A percentile compares a stretch with the other conserved stretches of the same genome.
Evolutionary conservation across 2,329 filamentous ascomycete genomes (phyloP).

Genomic region (Chaetomium olivaceum): DNA sequence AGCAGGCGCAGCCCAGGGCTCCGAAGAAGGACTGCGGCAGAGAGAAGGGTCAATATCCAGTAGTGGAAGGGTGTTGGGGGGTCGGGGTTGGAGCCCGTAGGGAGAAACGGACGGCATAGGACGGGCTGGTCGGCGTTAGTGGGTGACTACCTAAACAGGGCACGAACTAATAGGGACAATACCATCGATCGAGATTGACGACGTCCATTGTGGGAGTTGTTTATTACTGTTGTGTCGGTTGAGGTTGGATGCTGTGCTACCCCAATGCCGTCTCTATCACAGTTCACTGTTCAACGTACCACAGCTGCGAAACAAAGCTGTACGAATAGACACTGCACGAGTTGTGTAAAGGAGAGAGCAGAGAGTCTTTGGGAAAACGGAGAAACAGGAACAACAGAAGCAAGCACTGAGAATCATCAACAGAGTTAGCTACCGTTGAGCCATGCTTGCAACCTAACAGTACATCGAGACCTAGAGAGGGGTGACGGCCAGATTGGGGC

Average conservation of each 20-base stretch:
- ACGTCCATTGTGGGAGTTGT: constrained; percentile 35
- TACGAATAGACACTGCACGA: neutral
- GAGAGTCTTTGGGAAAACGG: neutral
- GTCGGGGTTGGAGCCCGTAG: neutral
- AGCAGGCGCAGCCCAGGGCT: constrained; percentile 83
- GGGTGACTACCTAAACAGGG: neutral
- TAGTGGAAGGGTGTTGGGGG: neutral
- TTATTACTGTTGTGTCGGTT: neutral
- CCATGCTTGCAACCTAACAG: no score
- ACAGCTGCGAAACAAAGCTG: neutral
- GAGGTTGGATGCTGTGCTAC: neutral
- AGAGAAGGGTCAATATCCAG: neutral
- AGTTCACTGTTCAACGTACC: neutral
- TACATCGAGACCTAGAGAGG: neutral
- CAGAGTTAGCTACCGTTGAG: neutral
- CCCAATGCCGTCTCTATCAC: neutral
- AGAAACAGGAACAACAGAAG: neutral
- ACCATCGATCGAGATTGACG: constrained; percentile 43
- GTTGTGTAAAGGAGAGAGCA: neutral
- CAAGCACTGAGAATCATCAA: neutral
- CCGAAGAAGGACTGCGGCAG: constrained; percentile 75
- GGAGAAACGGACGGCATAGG: constrained; percentile 45
- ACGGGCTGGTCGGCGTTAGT: constrained; percentile 39
- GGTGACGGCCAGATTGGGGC: neutral
- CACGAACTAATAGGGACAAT: constrained; percentile 20